Base-by-base conservation (phyloP, 2,329 filamentous ascomycete genomes). In the Metarhizium sp. region DNA sequence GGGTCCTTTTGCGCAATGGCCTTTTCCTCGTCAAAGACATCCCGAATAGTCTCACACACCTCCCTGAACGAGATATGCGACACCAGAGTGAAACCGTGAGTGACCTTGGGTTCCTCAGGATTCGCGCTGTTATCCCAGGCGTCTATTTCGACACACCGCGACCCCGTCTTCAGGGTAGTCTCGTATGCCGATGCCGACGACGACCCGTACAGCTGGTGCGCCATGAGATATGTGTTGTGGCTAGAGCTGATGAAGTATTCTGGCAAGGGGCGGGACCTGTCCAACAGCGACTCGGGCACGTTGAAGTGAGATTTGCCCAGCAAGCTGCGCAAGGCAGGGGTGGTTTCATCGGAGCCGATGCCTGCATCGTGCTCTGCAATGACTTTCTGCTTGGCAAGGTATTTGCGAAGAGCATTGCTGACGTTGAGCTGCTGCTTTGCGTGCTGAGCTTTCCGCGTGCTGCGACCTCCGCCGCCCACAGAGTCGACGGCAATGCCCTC, bases 201-300 rank as follows among this genome's bases (percentile, higher is more conserved):
- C 25, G 73, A 73, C 4, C 86, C 86, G 61, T 77, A 85, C 2
- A 89, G 78, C 69, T 89, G 86, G 66, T 88, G 83, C 0, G 84
- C 85, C 62, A 84, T 74, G 30, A 89, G 73, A 62, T 89, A 89
- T 0, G 86, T 89, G 68, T 89, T 89, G 71, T 89, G 86, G 59
- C 82, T 86, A 4, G 84, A 87, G 68, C 82, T 86, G 69, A 89
- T 81, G 63, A 84, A 88, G 68, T 89, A 89, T 60, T 87, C 83
- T 2, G 84, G 79, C 25, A 89, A 70, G 1, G 84, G 79, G 59
- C 82, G 74, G 11, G 77, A 80, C 55, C 81, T 73, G 62, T 86
- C 81, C 8, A 77, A 76, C 13, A 85, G 67, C 53, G 76, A 69
- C 2, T 66, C 58, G 0, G 84, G 84, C 1, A 86, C 79, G 42